Base-by-base conservation (phyloP, 169 alveolate species). In the Cystoisospora suis region DNA sequence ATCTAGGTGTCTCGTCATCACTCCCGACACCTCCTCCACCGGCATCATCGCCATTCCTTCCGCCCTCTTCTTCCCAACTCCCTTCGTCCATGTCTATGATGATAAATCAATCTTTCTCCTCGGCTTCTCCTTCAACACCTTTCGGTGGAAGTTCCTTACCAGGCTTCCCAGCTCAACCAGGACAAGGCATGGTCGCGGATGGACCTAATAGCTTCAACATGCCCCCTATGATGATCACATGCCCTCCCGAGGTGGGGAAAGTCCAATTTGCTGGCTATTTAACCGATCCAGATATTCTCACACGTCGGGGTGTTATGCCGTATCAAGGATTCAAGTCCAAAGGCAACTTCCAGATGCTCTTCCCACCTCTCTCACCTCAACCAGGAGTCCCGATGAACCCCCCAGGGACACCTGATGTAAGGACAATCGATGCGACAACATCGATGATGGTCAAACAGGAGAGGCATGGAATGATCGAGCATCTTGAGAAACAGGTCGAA, bases 161-260 rank as follows among this genome's bases (percentile, higher is more conserved):
- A 5, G 77, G 61, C 9, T 53, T 53, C 45, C 77, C n/a, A 36
- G 44, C 45, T 44, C 45, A 44, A 3, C 77, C 42, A 20, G 9
- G 12, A 44, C 77, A 36, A 20, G 92, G 65, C 2, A 59, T 81
- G 36, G 44, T 81, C 7, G 91, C 45, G 23, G 83, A 86, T 27
- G 81, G 80, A 36, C 90, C 90, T 7, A 88, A 86, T 47, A 90
- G 47, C 86, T 61, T 34, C 58, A 61, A 77, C 80, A 77, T 94
- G 86, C 96, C 96, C 6, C 95, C 96, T 15, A 81, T 94, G 44
- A 94, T 94, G 94, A 75, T 94, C 75, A 94, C 96, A 3, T 94
- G 95, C 58, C 96, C 96, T n/a, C 96, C 96, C 6, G 95, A 94
- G 70, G 94, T 94, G 29, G 96, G 96, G 36, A 72, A 86, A 29